phyloP scores from a whole-genome alignment of 2,329 filamentous ascomycete genomes.

The Botrytis fragariae region DNA sequence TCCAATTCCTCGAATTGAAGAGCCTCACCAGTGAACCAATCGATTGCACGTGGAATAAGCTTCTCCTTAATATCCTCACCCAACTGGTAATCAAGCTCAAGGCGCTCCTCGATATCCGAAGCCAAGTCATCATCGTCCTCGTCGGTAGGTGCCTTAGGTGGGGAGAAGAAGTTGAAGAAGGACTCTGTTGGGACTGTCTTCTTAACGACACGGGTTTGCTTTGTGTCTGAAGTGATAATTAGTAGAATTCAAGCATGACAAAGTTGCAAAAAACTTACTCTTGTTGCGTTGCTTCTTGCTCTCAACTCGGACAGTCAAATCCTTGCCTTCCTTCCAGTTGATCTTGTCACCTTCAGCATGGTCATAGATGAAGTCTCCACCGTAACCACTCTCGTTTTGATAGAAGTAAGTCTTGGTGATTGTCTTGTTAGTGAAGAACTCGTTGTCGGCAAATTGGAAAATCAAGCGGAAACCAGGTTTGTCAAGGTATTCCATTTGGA shows the following conservation, averaged over 20 bases:
- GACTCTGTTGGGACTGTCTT: slow-evolving; percentile 98
- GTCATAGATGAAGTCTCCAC: slow-evolving; percentile 99
- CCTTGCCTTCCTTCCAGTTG: slow-evolving; percentile 90
- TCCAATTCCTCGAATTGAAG: slow-evolving; percentile 94
- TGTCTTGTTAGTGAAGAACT: slow-evolving; percentile 96
- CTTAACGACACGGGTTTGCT: slow-evolving; percentile 98
- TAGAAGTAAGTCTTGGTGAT: slow-evolving; percentile 99
- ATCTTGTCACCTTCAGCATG: slow-evolving; percentile 98
- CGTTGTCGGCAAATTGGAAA: slow-evolving; percentile 94
- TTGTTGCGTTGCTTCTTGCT: slow-evolving; percentile 99
- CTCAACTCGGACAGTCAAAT: slow-evolving; percentile 90
- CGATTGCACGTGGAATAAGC: slow-evolving; percentile 94
- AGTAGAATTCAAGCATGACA: slow-evolving; percentile 1
- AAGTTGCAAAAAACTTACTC: slow-evolving; percentile 60
- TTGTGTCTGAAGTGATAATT: slow-evolving; percentile 67
- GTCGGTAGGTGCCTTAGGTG: slow-evolving; percentile 79
- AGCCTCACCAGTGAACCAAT: slow-evolving; percentile 99
- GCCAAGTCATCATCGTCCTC: slow-evolving; percentile 69
- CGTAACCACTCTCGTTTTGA: slow-evolving; percentile 97
- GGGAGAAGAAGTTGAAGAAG: slow-evolving; percentile 92
- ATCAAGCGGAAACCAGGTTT: slow-evolving; percentile 97
- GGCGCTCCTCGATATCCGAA: slow-evolving; percentile 92
- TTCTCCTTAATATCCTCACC: slow-evolving; percentile 99
- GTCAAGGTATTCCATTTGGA: slow-evolving; percentile 99
- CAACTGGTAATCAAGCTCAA: slow-evolving; percentile 97